Evolutionary conservation across 441 rosid species (phyloP).

Genomic region (Populus hybrid): DNA sequence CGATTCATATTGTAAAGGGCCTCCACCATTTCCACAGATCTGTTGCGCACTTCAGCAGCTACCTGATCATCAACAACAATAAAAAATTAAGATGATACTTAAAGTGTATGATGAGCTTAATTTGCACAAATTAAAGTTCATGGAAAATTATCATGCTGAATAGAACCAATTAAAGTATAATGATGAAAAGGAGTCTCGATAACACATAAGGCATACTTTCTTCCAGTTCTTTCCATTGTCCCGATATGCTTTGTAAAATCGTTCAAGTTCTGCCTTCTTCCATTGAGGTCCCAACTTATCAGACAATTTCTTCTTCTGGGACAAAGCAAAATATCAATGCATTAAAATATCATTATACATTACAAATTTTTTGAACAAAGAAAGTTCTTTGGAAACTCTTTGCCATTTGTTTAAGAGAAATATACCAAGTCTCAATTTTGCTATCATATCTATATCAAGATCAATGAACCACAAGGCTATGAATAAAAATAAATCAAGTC

Average conservation of each 20-base stretch:
- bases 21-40: constrained; percentile 85
- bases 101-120: background rate
- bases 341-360: background rate
- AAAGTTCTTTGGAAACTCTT: background rate
- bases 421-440: background rate
- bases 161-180: background rate
- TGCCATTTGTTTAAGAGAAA: background rate
- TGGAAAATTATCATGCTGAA: background rate
- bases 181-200: background rate
- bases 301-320: constrained; percentile 58
- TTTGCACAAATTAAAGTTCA: background rate
- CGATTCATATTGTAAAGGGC: constrained; percentile 77
- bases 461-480: background rate
- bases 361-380: too few species aligned
- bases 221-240: constrained; percentile 77
- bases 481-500: background rate
- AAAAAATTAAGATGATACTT: background rate
- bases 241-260: constrained; percentile 77
- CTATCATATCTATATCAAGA: background rate
- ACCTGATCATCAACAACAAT: constrained; percentile 35
- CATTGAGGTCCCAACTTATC: constrained; percentile 81
- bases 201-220: constrained; percentile 24
- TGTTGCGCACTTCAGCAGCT: constrained; percentile 59
- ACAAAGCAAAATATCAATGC: constrained; percentile 8
- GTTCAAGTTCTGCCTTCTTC: constrained; percentile 76